phyloP scores from a whole-genome alignment of 257 asterid genomes.

The Salvia splendens region DNA sequence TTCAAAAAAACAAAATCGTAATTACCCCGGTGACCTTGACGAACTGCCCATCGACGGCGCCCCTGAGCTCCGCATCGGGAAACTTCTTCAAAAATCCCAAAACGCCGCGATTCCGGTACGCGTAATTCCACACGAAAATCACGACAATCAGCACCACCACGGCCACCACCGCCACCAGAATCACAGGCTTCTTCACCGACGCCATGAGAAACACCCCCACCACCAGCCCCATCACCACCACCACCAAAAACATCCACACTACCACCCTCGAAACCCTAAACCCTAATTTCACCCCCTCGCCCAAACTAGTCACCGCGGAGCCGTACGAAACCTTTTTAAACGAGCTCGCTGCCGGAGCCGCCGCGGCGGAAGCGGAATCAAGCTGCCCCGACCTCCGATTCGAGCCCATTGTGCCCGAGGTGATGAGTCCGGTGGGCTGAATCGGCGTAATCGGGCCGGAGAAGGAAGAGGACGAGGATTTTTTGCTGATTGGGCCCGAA shows the following conservation, averaged over 20 bases:
- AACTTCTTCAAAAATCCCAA: slow-evolving; percentile 54
- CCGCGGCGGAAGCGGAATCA: slow-evolving; percentile 36
- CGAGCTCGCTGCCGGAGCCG: slow-evolving; percentile 46
- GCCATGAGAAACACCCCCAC: slow-evolving; percentile 85
- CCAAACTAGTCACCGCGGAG: slow-evolving; percentile 69
- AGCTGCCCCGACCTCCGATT: slow-evolving; percentile 70
- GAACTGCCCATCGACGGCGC: slow-evolving; percentile 85
- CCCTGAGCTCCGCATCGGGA: slow-evolving; percentile 87
- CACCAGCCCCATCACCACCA: slow-evolving; percentile 76
- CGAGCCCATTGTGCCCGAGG: slow-evolving; percentile 72
- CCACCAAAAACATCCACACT: slow-evolving; percentile 77
- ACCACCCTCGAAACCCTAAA: slow-evolving; percentile 82
- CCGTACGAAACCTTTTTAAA: slow-evolving; percentile 61
- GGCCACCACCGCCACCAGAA: slow-evolving; percentile 61
- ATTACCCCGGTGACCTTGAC: slow-evolving; percentile 99
- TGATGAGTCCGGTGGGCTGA: slow-evolving; percentile 75
- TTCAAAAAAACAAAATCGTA: slow-evolving; percentile 21
- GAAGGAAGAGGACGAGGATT: slow-evolving; percentile 68
- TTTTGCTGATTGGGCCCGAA: slow-evolving; percentile 74
- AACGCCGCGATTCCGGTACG: slow-evolving; percentile 55
- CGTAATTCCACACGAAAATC: slow-evolving; percentile 60
- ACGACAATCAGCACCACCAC: slow-evolving; percentile 47
- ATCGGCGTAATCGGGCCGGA: slow-evolving; percentile 95
- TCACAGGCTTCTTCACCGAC: slow-evolving; percentile 68
- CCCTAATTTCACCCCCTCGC: slow-evolving; percentile 58